Conservation (phyloP, 495 filamentous ascomycete genomes). For the Barbatosphaeria neglecta region DNA sequence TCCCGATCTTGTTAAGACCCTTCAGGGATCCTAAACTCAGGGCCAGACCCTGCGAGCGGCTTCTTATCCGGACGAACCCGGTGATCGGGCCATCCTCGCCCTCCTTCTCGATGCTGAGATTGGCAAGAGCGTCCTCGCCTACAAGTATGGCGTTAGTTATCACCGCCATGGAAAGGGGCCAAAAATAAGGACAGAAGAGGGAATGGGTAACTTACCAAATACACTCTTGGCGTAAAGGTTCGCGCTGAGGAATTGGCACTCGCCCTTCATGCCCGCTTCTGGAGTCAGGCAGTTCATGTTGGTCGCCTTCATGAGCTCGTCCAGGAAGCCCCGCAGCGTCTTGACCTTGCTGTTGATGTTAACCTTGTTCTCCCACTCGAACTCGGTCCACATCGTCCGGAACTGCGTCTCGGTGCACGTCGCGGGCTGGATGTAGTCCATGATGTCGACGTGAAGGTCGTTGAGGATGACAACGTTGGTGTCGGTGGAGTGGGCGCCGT, state of each 20-base stretch:
- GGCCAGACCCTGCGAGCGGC: conserved; percentile 90
- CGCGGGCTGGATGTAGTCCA: conserved; percentile 99
- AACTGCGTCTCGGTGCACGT: conserved; percentile 97
- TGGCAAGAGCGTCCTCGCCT: conserved; percentile 99
- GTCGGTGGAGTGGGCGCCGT: conserved; percentile 89
- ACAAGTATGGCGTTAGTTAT: conserved; percentile 13
- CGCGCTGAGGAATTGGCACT: conserved; percentile 95
- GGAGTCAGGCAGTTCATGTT: conserved; percentile 98
- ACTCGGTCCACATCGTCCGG: conserved; percentile 99
- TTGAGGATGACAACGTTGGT: conserved; percentile 97
- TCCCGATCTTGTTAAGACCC: conserved; percentile 75
- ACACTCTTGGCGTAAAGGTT: conserved; percentile 97
- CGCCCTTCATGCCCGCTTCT: conserved; percentile 90
- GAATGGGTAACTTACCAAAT: conserved; percentile 66
- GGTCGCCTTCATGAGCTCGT: conserved; percentile 90
- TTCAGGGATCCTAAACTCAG: conserved; percentile 91
- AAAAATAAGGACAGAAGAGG: too few relatives aligned
- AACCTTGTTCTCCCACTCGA: conserved; percentile 99
- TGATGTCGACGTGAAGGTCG: conserved; percentile 98
- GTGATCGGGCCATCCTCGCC: conserved; percentile 91
- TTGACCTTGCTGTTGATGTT: conserved; percentile 98
- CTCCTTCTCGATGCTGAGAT: conserved; percentile 96
- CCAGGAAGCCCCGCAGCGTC: conserved; percentile 81
- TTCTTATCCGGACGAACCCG: conserved; percentile 97
- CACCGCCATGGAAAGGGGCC: background rate